These are phyloP conservation scores for Casuarina cunninghamiana DNA, from an alignment of 306 rosid genomes.

Conservation along the genomic window DNA sequence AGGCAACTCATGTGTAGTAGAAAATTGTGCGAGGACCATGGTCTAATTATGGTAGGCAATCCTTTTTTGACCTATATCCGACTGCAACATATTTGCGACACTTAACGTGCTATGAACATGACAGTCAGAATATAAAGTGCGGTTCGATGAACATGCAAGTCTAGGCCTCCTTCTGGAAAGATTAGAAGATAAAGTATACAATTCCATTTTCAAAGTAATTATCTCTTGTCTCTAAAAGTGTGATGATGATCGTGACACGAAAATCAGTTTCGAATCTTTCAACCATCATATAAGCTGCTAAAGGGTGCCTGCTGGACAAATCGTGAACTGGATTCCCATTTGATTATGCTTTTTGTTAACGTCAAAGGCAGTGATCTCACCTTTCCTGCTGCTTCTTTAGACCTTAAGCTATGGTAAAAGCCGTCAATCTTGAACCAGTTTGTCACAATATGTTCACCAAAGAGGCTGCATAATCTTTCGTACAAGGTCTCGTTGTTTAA, in stretches of 20 bases:
- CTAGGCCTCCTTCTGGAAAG: neutral
- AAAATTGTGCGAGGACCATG: slow-evolving; percentile 34
- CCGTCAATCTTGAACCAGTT: too few relatives aligned
- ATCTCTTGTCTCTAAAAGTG: slow-evolving; percentile 12
- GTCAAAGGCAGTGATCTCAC: too few relatives aligned
- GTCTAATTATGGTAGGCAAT: slow-evolving; percentile 41
- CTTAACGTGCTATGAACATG: neutral
- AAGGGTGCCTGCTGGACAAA: neutral
- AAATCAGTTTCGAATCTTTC: slow-evolving; percentile 31
- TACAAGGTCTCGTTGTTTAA: too few relatives aligned
- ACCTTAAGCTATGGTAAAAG: too few relatives aligned
- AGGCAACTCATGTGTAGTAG: slow-evolving; percentile 28
- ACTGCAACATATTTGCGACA: neutral
- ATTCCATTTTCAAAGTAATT: neutral
- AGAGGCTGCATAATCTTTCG: too few relatives aligned
- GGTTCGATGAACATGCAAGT: slow-evolving; percentile 29
- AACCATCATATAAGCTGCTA: neutral
- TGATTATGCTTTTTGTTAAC: neutral
- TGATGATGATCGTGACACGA: slow-evolving; percentile 18
- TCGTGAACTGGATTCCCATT: neutral
- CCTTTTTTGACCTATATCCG: slow-evolving; percentile 1
- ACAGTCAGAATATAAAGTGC: neutral
- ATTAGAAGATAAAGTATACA: slow-evolving; percentile 21
- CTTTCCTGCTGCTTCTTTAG: too few relatives aligned
- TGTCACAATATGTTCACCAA: too few relatives aligned